Evolutionary conservation across 208 protist species (phyloP), one percentile per base, ranked within the genome.

Genomic region (Entamoeba invadens): DNA sequence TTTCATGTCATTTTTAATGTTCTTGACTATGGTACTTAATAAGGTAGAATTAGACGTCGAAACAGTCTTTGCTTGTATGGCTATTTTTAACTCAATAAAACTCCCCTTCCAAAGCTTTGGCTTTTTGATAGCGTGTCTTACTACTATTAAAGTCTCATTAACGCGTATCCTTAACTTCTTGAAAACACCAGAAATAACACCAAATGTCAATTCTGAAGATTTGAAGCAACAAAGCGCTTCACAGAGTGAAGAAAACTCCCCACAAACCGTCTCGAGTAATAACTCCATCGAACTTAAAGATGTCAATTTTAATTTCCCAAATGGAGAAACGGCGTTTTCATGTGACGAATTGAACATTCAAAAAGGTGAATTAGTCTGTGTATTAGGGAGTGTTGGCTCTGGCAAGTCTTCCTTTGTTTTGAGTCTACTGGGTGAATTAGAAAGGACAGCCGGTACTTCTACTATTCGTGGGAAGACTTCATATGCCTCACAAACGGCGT

Each of bases 401-500:
- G 93, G 93, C 45, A 94, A 94, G 44, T 92, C 68, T 16, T 47
- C 42, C n/a, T 46, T 94, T 31, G 0, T 94, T 6, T 46, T 35
- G 16, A 38, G 47, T 42, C 35, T 91, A n/a, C 1, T 94, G 31
- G 44, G 45, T 50, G 6, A 92, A 14, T 45, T 97, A 21, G 45
- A 4, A 3, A 45, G 45, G 8, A 47, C 3, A 25, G 8, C 25
- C 18, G 93, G 93, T 47, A 46, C 3, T 93, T 44, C 31, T 21
- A 45, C 35, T 91, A 93, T 96, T 14, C 21, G 94, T n/a, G 72
- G 94, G 35, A 38, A 1, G 44, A 95, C 98, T 46, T 96, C 97
- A 16, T 98, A 98, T 94, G 96, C 96, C 46, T 95, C 97, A 14
- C 98, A 98, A 95, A 95, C 97, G 94, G 94, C 97, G 45, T 98